Percentiles rank a stretch among this genome's conserved stretches.
These are phyloP conservation scores for Kockovaella imperatae DNA, from an alignment of 768 basidiomycete species.

Conservation along the genomic window DNA sequence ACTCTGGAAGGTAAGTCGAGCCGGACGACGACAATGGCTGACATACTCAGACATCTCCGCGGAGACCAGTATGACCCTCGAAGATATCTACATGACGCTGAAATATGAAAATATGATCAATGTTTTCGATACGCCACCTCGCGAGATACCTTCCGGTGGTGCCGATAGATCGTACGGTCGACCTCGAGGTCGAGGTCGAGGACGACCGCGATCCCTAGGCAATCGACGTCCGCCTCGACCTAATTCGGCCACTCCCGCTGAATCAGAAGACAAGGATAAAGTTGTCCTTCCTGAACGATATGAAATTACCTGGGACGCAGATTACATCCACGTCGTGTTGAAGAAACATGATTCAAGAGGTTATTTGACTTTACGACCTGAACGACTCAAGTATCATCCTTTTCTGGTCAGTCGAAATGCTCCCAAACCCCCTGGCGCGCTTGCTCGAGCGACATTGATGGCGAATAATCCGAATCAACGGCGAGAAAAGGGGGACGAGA, in stretches of 20 bases:
- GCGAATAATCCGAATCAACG: background rate
- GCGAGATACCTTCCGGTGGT: constrained; percentile 7
- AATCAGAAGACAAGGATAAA: constrained; percentile 1
- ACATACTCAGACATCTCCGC: constrained; percentile 60
- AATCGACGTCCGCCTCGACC: background rate
- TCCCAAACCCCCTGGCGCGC: constrained; percentile 4
- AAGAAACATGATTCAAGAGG: constrained; percentile 68
- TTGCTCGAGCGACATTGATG: constrained; percentile 11
- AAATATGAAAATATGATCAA: constrained; percentile 66
- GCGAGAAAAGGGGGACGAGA: background rate
- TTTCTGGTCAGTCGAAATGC: constrained; percentile 58
- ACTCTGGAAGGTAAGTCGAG: constrained; percentile 64
- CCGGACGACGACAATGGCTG: constrained; percentile 1
- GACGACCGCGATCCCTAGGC: constrained; percentile 3
- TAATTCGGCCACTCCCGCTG: background rate
- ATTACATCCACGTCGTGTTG: constrained; percentile 60
- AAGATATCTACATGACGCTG: constrained; percentile 75
- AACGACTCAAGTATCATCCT: constrained; percentile 89
- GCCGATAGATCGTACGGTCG: background rate
- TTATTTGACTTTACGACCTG: constrained; percentile 62
- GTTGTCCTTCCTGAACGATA: constrained; percentile 58
- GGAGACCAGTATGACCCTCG: constrained; percentile 81
- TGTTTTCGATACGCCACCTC: constrained; percentile 16
- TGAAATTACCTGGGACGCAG: constrained; percentile 64
- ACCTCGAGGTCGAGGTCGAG: constrained; percentile 7